Percentiles rank a stretch among this genome's conserved stretches.
These are phyloP conservation scores for Myxozyma neotropica DNA, from an alignment of 805 yeast genomes.

Conservation along the genomic window DNA sequence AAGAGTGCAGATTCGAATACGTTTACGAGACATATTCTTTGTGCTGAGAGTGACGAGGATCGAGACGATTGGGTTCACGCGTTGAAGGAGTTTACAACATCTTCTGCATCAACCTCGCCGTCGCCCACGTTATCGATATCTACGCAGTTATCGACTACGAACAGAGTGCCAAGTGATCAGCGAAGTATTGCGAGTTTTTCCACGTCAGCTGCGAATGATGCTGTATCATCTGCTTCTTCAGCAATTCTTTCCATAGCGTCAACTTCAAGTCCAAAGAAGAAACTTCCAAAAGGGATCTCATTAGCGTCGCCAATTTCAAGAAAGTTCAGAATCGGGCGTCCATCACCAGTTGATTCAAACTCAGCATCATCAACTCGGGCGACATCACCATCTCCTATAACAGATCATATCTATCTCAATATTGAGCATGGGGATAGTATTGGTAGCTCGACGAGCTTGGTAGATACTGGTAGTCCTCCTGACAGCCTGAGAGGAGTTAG, in stretches of 20 bases:
- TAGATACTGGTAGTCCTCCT: not conserved
- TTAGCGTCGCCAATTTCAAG: constrained; percentile 23
- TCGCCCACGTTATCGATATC: constrained; percentile 10
- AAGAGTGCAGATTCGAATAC: constrained; percentile 43
- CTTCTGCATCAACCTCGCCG: constrained; percentile 1
- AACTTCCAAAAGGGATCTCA: constrained; percentile 16
- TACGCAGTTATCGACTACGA: not conserved
- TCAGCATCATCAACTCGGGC: constrained; percentile 1
- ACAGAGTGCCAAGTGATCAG: constrained; percentile 5
- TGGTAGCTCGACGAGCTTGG: constrained; percentile 1
- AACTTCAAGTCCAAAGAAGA: constrained; percentile 20
- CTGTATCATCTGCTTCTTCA: constrained; percentile 1
- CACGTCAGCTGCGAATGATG: not conserved
- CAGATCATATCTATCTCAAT: not conserved
- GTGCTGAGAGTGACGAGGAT: constrained; percentile 78
- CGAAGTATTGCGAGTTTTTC: constrained; percentile 8
- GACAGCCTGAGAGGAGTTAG: constrained; percentile 3
- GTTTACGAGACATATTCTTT: constrained; percentile 56
- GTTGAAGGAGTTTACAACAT: constrained; percentile 34
- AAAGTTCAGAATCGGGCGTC: constrained; percentile 3
- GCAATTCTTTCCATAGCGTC: constrained; percentile 7
- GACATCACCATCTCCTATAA: not conserved
- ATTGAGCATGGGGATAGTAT: not conserved
- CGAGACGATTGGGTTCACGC: constrained; percentile 71
- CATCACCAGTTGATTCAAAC: not conserved